Evolutionary conservation across 2,329 filamentous ascomycete species (phyloP).

Genomic region (Cytospora chrysosperma): DNA sequence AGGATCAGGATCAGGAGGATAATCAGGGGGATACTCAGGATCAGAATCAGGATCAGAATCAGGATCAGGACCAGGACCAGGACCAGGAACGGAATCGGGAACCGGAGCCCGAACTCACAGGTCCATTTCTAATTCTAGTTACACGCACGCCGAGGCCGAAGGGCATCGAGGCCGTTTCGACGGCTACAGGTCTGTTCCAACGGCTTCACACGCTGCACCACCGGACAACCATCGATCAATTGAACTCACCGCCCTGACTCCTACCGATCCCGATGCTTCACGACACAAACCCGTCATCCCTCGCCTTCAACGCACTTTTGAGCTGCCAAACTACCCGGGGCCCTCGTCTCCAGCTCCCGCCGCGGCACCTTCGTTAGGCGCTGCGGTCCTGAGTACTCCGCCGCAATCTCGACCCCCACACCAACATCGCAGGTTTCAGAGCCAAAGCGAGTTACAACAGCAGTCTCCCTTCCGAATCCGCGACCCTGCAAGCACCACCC

Average conservation of each 20-base stretch:
- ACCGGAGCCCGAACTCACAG: neutral
- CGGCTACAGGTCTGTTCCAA: constrained; percentile 44
- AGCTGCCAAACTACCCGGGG: constrained; percentile 35
- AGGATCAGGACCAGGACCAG: neutral
- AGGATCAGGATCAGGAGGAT: no score
- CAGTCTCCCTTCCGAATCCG: constrained; percentile 47
- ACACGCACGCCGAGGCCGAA: constrained; percentile 17
- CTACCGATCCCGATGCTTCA: constrained; percentile 8
- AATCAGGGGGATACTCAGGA: no score
- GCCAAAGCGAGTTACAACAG: constrained; percentile 25
- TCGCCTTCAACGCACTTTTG: constrained; percentile 26
- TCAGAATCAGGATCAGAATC: neutral
- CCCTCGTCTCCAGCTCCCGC: constrained; percentile 25
- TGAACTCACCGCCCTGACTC: constrained; percentile 18
- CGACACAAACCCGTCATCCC: constrained; percentile 9
- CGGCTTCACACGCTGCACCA: constrained; percentile 46
- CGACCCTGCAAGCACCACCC: constrained; percentile 30
- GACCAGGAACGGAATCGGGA: neutral
- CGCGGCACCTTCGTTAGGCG: constrained; percentile 25
- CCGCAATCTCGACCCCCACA: constrained; percentile 29
- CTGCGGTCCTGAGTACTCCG: constrained; percentile 22
- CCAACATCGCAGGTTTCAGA: constrained; percentile 23
- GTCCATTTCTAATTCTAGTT: constrained; percentile 1
- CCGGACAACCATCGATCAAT: constrained; percentile 26
- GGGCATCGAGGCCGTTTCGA: constrained; percentile 43